Evolutionary conservation across 1,139 yeast genomes (phyloP).

Genomic region (Blastobotrys malaysiensis): DNA sequence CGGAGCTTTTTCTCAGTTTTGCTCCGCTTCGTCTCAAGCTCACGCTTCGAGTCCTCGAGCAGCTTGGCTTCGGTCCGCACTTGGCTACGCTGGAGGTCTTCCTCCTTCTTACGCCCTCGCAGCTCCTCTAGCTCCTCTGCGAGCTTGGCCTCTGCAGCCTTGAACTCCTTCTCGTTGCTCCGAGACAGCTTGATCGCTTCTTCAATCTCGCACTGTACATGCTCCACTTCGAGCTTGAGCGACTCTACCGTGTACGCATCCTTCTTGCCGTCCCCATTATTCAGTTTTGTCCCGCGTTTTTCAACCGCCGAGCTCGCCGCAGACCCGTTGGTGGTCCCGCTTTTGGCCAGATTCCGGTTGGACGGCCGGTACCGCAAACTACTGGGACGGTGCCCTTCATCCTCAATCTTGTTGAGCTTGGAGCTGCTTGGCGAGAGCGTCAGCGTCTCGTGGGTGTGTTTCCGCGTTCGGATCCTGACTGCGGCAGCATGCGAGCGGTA

Average conservation of each 20-base stretch:
- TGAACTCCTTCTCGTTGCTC: constrained; percentile 39
- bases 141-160: constrained; percentile 38
- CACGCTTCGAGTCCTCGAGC: constrained; percentile 41
- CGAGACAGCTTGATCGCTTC: constrained; percentile 39
- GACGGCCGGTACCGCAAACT: constrained; percentile 11
- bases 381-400: constrained; percentile 1
- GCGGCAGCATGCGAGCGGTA: constrained; percentile 30
- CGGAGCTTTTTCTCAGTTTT: constrained; percentile 28
- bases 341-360: constrained; percentile 4
- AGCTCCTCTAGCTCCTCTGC: constrained; percentile 40
- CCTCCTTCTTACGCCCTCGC: constrained; percentile 42
- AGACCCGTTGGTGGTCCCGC: neutral
- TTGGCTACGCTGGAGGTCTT: constrained; percentile 45
- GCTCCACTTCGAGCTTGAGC: constrained; percentile 44
- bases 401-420: neutral
- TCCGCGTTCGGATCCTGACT: constrained; percentile 26
- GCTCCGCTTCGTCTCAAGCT: constrained; percentile 33
- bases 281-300: neutral
- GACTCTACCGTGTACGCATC: constrained; percentile 42
- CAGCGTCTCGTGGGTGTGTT: constrained; percentile 18
- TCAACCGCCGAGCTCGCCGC: neutral
- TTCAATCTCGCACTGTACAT: constrained; percentile 45
- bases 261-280: constrained; percentile 3
- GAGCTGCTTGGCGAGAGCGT: neutral
- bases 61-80: constrained; percentile 45